Evolutionary conservation across 306 rosid species (phyloP).

Genomic region (Cucumis cinereus): DNA sequence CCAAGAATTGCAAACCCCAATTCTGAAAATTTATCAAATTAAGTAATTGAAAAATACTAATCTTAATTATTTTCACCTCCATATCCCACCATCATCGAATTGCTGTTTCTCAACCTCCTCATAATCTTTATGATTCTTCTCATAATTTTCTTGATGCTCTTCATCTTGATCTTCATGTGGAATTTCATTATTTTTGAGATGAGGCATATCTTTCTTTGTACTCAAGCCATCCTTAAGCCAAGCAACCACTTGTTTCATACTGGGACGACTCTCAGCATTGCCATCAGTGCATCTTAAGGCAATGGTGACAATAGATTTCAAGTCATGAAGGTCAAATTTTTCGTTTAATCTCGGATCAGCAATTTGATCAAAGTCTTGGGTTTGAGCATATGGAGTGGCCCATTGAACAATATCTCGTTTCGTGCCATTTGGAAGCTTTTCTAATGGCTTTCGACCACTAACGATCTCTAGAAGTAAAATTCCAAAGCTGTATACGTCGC

Average conservation of each 20-base stretch:
- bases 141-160: conserved; percentile 12
- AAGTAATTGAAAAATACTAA: neutral
- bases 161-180: neutral
- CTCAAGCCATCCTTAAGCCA: conserved; percentile 31
- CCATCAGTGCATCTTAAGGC: conserved; percentile 45
- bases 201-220: conserved; percentile 2
- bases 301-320: conserved; percentile 27
- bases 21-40: neutral
- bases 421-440: conserved; percentile 63
- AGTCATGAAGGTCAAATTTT: conserved; percentile 25
- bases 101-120: conserved; percentile 19
- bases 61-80: conserved; percentile 17
- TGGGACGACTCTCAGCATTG: conserved; percentile 38
- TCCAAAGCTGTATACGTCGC: conserved; percentile 88
- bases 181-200: neutral
- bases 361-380: conserved; percentile 32
- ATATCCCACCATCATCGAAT: conserved; percentile 9
- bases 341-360: conserved; percentile 54
- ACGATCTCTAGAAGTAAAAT: conserved; percentile 61
- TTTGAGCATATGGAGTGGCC: conserved; percentile 46
- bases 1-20: neutral
- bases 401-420: conserved; percentile 80
- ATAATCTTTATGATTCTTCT: conserved; percentile 15
- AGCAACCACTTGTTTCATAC: conserved; percentile 43
- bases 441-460: conserved; percentile 69